Percentiles rank a stretch among this genome's conserved stretches.
These are phyloP conservation scores for Agaricus sinodeliciosus DNA, from an alignment of 768 basidiomycete species.

Conservation along the genomic window DNA sequence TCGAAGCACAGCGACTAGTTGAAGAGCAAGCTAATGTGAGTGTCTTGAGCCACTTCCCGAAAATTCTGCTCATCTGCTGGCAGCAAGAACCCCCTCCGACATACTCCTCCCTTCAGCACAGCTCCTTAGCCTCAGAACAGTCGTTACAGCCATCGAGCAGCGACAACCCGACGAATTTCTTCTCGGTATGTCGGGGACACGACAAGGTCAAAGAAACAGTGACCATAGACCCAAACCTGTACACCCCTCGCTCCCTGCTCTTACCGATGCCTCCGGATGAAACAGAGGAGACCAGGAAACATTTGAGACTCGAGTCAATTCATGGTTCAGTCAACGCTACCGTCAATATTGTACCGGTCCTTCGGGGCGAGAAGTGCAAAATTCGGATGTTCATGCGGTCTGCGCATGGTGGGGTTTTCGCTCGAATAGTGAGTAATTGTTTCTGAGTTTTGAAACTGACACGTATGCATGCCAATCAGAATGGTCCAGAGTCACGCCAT, in stretches of 20 bases:
- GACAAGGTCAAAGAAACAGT: conserved; percentile 21
- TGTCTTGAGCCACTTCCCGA: not conserved
- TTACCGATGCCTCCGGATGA: conserved; percentile 20
- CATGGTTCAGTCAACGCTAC: conserved; percentile 23
- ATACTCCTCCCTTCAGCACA: conserved; percentile 22
- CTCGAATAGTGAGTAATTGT: conserved; percentile 21
- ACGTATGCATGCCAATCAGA: not conserved
- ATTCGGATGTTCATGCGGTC: conserved; percentile 21
- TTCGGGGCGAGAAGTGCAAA: conserved; percentile 12
- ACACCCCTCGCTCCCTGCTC: conserved; percentile 21
- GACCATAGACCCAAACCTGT: conserved; percentile 23
- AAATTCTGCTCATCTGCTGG: not conserved
- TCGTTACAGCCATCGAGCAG: not conserved
- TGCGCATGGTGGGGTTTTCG: conserved; percentile 22
- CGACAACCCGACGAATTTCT: conserved; percentile 19
- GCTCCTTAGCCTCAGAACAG: not conserved
- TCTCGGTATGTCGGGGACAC: conserved; percentile 21
- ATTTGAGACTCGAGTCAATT: conserved; percentile 23
- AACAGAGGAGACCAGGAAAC: conserved; percentile 19
- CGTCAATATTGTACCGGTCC: conserved; percentile 11
- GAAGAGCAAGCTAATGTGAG: conserved; percentile 20
- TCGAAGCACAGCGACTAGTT: conserved; percentile 18
- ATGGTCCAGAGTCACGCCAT: conserved; percentile 14
- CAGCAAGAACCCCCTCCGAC: conserved; percentile 26
- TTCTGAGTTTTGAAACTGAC: not conserved